Base-by-base conservation (phyloP, 257 asterid genomes). In the Gentiana straminea region DNA sequence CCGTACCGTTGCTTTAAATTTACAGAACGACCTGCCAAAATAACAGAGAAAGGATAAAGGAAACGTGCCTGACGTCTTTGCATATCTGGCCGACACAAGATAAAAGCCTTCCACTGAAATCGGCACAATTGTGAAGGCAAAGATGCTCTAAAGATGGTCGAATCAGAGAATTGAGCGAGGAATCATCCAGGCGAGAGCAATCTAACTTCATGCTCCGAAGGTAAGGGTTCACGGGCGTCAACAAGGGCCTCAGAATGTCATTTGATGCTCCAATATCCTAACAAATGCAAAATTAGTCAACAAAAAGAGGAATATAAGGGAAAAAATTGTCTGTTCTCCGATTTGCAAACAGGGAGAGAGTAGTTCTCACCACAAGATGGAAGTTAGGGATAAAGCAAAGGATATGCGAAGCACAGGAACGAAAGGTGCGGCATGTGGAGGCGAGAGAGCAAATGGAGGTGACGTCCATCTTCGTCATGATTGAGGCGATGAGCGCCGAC, bases 131-230 rank as follows among this genome's bases (percentile, higher is more conserved):
- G 4, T 78, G 82, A 61, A 92, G 88, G 77, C 63, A 77, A 45
- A 88, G 70, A 69, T 85, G 94, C 11, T 79, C 86, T 73, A 92
- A 63, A 64, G 93, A 75, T 52, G 94, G 93, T 1, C 75, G 80
- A 58, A 77, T 62, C 48, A 92, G 66, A 44, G 65, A 73, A 63
- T 73, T 80, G 53, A 87, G 72, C n/a, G 84, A 81, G 8, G 79
- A 76, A 81, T 91, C 98, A 52, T 85, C 86, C 35, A 91, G 86
- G 62, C 93, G 94, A 66, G 78, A 72, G 81, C 95, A 87, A 55
- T 91, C 90, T 48, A 91, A 64, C 73, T 81, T 84, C 72, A 91
- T 54, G 81, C 86, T 84, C 69, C 79, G 76, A 61, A 91, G 65
- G 71, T 70, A 63, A 10, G 84, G 84, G 67, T 91, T 91, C 33